phyloP scores from a whole-genome alignment of 805 yeast species.

The Maudiozyma serrabonitensis region DNA sequence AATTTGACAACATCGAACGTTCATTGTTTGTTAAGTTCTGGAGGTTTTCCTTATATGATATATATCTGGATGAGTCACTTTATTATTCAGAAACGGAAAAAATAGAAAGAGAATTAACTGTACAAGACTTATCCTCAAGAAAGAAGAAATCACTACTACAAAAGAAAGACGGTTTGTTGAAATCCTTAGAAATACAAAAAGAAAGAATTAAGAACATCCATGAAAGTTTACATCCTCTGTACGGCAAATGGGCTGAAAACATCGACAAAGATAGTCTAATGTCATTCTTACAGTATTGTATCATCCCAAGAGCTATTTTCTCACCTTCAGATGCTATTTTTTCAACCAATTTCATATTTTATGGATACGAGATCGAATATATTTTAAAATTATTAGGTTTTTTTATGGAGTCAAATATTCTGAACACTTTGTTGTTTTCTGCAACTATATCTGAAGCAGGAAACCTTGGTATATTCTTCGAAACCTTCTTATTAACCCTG shows the following conservation, averaged over 20 bases:
- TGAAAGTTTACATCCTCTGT: slow-evolving; percentile 4
- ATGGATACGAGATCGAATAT: slow-evolving; percentile 36
- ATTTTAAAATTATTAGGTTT: slow-evolving; percentile 34
- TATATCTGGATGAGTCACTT: slow-evolving; percentile 40
- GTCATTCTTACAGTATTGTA: slow-evolving; percentile 49
- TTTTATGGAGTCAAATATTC: slow-evolving; percentile 39
- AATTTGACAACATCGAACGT: slow-evolving; percentile 26
- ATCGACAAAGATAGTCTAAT: slow-evolving; percentile 17
- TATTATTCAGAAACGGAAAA: slow-evolving; percentile 38
- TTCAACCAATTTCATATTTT: slow-evolving; percentile 49
- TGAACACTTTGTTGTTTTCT: slow-evolving; percentile 54
- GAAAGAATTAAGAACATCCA: slow-evolving; percentile 9
- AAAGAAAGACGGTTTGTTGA: slow-evolving; percentile 11
- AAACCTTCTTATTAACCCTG: slow-evolving; percentile 41
- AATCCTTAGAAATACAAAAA: slow-evolving; percentile 17
- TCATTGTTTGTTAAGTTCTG: slow-evolving; percentile 57
- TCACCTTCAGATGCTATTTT: slow-evolving; percentile 79
- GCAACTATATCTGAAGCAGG: slow-evolving; percentile 73
- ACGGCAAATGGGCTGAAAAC: slow-evolving; percentile 10
- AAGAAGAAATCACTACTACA: slow-evolving; percentile 12
- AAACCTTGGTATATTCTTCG: slow-evolving; percentile 65
- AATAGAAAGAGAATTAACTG: slow-evolving; percentile 9
- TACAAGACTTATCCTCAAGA: slow-evolving; percentile 7
- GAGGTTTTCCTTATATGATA: slow-evolving; percentile 64
- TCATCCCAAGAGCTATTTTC: slow-evolving; percentile 67